A percentile compares a stretch with the other conserved stretches of the same genome.
These are phyloP conservation scores for Dactylellina sp. DNA, from an alignment of 2,329 filamentous ascomycete species.

Conservation along the genomic window DNA sequence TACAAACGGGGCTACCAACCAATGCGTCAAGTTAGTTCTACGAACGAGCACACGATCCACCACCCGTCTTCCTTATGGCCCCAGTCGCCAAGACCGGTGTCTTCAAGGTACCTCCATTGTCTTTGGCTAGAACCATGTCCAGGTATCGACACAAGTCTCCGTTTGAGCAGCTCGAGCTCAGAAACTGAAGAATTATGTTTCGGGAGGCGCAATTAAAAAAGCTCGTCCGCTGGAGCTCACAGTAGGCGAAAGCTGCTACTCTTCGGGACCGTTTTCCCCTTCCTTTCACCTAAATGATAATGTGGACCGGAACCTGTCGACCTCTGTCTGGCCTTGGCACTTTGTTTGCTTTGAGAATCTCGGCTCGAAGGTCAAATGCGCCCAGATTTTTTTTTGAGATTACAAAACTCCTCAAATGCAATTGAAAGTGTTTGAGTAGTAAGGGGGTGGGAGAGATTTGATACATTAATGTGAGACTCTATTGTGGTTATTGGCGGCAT, in stretches of 20 bases:
- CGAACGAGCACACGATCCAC: slow-evolving; percentile 31
- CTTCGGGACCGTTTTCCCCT: slow-evolving; percentile 51
- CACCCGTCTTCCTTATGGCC: slow-evolving; percentile 20
- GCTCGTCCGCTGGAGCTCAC: slow-evolving; percentile 46
- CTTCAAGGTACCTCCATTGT: slow-evolving; percentile 30
- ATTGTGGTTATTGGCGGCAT: slow-evolving; percentile 23
- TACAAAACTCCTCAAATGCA: background rate
- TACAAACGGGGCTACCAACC: slow-evolving; percentile 36
- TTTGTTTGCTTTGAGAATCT: slow-evolving; percentile 25
- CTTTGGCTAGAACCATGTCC: slow-evolving; percentile 44
- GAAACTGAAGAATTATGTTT: slow-evolving; percentile 8
- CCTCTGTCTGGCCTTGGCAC: slow-evolving; percentile 34
- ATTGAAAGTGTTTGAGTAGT: too few species aligned
- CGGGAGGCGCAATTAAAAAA: slow-evolving; percentile 29
- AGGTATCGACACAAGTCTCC: slow-evolving; percentile 54
- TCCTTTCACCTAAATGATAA: slow-evolving; percentile 40
- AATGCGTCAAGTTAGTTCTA: slow-evolving; percentile 42
- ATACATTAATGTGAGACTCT: slow-evolving; percentile 20
- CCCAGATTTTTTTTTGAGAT: too few species aligned
- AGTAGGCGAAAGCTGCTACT: slow-evolving; percentile 17
- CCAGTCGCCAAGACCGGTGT: slow-evolving; percentile 34
- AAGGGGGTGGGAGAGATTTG: background rate
- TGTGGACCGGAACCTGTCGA: slow-evolving; percentile 23
- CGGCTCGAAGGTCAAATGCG: slow-evolving; percentile 1
- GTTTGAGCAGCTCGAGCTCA: slow-evolving; percentile 50